Evolutionary conservation across 2,329 filamentous ascomycete genomes (phyloP), one percentile per base, ranked within the genome.

Genomic region (Byssoonygena ceratinophila): DNA sequence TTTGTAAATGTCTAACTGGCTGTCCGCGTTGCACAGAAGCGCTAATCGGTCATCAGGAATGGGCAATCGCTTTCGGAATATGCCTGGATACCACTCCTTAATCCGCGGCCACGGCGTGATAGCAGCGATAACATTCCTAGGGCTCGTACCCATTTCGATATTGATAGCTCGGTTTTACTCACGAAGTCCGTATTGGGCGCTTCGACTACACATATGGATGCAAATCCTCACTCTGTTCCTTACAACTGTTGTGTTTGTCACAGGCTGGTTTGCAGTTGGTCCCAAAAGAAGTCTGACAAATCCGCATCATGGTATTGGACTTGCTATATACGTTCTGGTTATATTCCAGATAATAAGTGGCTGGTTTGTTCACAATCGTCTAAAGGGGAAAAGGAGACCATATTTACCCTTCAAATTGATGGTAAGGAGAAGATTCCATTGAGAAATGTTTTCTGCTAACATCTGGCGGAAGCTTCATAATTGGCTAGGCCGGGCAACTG

Each of bases 401-500:
- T 76, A 77, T 60, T 71, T 80, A 37, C 79, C 80, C 8, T 63
- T 82, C 41, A 81, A 76, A 59, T 65, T 80, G 32, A 77, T 81
- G 69, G 76, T 80, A 68, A 60, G 73, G 25, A 8, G 41, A 9
- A 11, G 5, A 27, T n/a, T 31, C n/a, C 14, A 27, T 18, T 18
- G n/a, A 23, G 12, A 16, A 8, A 34, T 16, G 7, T 9, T 8
- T 32, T 23, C 39, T n/a, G 8, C 31, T 20, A 34, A 52, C 11
- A 4, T 14, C 52, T 22, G 72, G 5, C 47, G 76, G 76, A 75
- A 85, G 76, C 68, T 97, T 39, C 92, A 98, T 70, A 85, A 90
- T 64, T 96, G 92, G 88, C 71, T 86, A 16, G 92, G 92, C 16
- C 77, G 90, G 53, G 72, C 79, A 0, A 81, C 91, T 60, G 84